These are phyloP conservation scores for Endoconidiophora laricicola DNA, from an alignment of 2,329 filamentous ascomycete species.

Conservation along the genomic window DNA sequence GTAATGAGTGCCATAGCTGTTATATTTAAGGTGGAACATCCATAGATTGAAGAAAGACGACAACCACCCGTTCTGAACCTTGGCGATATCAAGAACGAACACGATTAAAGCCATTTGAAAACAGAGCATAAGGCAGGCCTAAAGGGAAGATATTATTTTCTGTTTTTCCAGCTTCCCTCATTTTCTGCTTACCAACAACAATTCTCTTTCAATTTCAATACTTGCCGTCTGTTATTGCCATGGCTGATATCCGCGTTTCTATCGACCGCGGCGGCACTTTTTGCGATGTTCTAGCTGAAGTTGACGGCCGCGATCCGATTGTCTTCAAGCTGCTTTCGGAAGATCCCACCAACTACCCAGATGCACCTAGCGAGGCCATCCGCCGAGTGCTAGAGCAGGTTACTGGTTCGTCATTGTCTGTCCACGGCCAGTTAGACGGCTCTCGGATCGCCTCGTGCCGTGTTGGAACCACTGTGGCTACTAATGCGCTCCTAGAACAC, in stretches of 20 bases:
- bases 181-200: not conserved
- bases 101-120: too few relatives aligned
- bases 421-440: slow-evolving; percentile 18
- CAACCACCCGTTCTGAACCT: too few relatives aligned
- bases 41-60: too few relatives aligned
- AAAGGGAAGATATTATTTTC: too few relatives aligned
- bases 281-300: slow-evolving; percentile 79
- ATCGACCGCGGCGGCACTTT: slow-evolving; percentile 77
- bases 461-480: slow-evolving; percentile 70
- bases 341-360: slow-evolving; percentile 76
- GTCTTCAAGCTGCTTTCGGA: slow-evolving; percentile 80
- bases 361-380: slow-evolving; percentile 83
- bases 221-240: not conserved
- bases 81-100: too few relatives aligned
- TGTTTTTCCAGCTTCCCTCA: too few relatives aligned
- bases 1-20: too few relatives aligned
- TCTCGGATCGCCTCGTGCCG: slow-evolving; percentile 44
- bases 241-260: slow-evolving; percentile 42
- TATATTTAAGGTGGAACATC: too few relatives aligned
- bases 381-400: slow-evolving; percentile 49
- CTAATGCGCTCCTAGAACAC: slow-evolving; percentile 57
- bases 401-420: slow-evolving; percentile 5
- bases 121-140: too few relatives aligned
- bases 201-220: not conserved
- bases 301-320: slow-evolving; percentile 59